These are phyloP conservation scores for Vickermania ingenoplastis DNA, from an alignment of 208 protist species.

Conservation along the genomic window DNA sequence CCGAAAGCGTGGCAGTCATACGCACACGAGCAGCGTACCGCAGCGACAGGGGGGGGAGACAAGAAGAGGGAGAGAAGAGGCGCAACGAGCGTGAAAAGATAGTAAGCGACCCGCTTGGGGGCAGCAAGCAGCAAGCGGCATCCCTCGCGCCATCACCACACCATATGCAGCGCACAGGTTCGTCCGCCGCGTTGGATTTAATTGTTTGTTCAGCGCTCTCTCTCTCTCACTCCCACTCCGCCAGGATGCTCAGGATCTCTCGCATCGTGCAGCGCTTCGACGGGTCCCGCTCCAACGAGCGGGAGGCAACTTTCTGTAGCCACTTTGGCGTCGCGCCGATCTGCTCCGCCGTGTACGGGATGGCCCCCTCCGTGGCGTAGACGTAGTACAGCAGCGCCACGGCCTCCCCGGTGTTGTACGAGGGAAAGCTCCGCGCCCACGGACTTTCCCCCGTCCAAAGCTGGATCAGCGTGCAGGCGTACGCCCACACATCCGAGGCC, in stretches of 20 bases:
- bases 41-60: too few relatives aligned
- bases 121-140: too few relatives aligned
- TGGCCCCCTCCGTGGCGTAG: constrained; percentile 22
- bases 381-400: constrained; percentile 61
- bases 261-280: constrained; percentile 29
- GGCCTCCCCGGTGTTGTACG: constrained; percentile 16
- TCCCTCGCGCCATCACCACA: too few relatives aligned
- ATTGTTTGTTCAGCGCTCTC: neutral
- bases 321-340: constrained; percentile 25
- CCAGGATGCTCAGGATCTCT: constrained; percentile 38
- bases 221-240: constrained; percentile 12
- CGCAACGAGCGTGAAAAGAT: too few relatives aligned
- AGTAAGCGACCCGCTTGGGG: too few relatives aligned
- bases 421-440: constrained; percentile 18
- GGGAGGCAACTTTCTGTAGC: constrained; percentile 37
- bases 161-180: too few relatives aligned
- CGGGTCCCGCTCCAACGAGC: constrained; percentile 35
- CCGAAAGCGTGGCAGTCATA: too few relatives aligned
- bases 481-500: constrained; percentile 64
- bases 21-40: too few relatives aligned
- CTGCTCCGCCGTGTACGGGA: constrained; percentile 28
- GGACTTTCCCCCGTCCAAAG: constrained; percentile 32
- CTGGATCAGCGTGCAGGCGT: constrained; percentile 46
- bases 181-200: too few relatives aligned
- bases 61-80: too few relatives aligned